Conservation (phyloP, 371 early-diverging fungal genomes). For the Zancudomyces culisetae region DNA sequence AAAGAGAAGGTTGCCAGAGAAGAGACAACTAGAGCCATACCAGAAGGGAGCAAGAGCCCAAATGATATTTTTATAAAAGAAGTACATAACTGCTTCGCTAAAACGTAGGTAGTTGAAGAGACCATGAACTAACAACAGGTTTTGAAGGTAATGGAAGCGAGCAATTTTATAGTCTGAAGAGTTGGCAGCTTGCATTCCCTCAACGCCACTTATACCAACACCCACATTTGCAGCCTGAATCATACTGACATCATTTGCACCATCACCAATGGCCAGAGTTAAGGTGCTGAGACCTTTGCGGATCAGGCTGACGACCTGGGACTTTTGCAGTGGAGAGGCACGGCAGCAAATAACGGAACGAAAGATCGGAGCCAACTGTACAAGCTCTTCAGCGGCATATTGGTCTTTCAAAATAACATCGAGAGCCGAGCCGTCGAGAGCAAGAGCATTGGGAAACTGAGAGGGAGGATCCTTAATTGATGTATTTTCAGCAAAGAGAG, state of each 20-base stretch:
- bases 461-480: no score
- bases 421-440: slow-evolving; percentile 80
- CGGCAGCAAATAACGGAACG: slow-evolving; percentile 87
- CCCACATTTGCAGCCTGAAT: slow-evolving; percentile 91
- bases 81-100: slow-evolving; percentile 71
- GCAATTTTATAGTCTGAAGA: slow-evolving; percentile 77
- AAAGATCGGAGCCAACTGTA: slow-evolving; percentile 60
- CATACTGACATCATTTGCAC: slow-evolving; percentile 92
- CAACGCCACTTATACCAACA: slow-evolving; percentile 81
- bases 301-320: slow-evolving; percentile 83
- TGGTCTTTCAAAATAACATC: slow-evolving; percentile 45
- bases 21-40: slow-evolving; percentile 65
- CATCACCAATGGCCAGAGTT: slow-evolving; percentile 93
- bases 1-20: slow-evolving; percentile 64
- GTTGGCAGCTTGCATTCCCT: slow-evolving; percentile 78
- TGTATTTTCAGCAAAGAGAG: no score
- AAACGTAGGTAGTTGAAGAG: slow-evolving; percentile 78
- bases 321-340: slow-evolving; percentile 91
- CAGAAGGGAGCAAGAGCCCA: slow-evolving; percentile 69
- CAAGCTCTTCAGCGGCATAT: slow-evolving; percentile 36
- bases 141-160: slow-evolving; percentile 71
- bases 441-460: slow-evolving; percentile 37
- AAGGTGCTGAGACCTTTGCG: slow-evolving; percentile 47
- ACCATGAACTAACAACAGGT: slow-evolving; percentile 66
- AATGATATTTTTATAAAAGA: slow-evolving; percentile 83